Percentiles rank a stretch among this genome's conserved stretches.
Conservation (phyloP, 108 stramenopile species). For the Fragilaria radians region DNA sequence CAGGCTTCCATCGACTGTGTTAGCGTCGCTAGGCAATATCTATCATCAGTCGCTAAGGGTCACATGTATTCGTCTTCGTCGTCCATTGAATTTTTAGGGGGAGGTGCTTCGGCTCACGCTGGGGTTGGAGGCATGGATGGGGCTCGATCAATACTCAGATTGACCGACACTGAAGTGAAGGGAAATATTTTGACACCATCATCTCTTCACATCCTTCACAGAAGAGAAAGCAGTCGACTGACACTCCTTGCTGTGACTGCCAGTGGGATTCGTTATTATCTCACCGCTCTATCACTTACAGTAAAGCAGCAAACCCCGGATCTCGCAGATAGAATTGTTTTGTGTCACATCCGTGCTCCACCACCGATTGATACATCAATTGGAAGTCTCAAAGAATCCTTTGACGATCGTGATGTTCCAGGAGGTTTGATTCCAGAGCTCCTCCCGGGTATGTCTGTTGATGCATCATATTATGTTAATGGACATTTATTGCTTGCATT, state of each 20-base stretch:
- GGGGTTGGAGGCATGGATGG: constrained; percentile 90
- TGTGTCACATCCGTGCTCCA: constrained; percentile 78
- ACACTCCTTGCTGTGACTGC: constrained; percentile 75
- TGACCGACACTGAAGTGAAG: constrained; percentile 40
- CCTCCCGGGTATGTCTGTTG: constrained; percentile 10
- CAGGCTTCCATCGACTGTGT: neutral
- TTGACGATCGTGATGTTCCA: constrained; percentile 1
- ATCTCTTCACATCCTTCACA: constrained; percentile 65
- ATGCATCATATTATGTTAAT: constrained; percentile 44
- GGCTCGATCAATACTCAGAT: constrained; percentile 59
- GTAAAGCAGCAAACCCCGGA: constrained; percentile 18
- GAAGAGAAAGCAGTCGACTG: constrained; percentile 52
- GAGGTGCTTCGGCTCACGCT: constrained; percentile 59
- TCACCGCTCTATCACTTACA: constrained; percentile 41
- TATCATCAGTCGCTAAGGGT: constrained; percentile 63
- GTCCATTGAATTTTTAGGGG: constrained; percentile 62
- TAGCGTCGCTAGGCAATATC: constrained; percentile 47
- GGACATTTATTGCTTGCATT: constrained; percentile 66
- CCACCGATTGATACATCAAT: constrained; percentile 34
- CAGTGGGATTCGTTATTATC: constrained; percentile 74
- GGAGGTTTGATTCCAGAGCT: constrained; percentile 3
- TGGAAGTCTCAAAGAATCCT: constrained; percentile 19
- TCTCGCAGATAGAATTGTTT: constrained; percentile 41
- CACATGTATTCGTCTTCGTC: constrained; percentile 55
- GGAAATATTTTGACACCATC: constrained; percentile 41